These are phyloP conservation scores for Suhomyces kilbournensis DNA, from an alignment of 805 yeast genomes.

Conservation along the genomic window DNA sequence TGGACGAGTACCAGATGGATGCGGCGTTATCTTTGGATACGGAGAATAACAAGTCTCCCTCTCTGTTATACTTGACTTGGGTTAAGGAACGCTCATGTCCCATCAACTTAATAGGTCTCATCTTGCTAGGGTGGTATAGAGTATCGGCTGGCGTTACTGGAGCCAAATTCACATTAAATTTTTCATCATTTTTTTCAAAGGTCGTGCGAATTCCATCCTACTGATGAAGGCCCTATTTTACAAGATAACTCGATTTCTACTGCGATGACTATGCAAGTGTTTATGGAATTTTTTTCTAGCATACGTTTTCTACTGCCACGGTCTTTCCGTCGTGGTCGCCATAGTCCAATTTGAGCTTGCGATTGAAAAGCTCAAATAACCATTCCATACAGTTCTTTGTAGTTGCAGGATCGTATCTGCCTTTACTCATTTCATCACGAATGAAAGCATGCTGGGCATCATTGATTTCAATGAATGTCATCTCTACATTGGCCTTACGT, in stretches of 20 bases:
- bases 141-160: constrained; percentile 1
- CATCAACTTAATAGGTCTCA: constrained; percentile 62
- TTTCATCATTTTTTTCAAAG: constrained; percentile 13
- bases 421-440: constrained; percentile 74
- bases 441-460: constrained; percentile 85
- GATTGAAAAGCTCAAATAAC: constrained; percentile 66
- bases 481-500: constrained; percentile 56
- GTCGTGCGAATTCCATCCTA: constrained; percentile 2
- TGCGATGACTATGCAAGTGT: neutral
- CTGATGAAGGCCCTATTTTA: neutral
- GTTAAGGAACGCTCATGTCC: constrained; percentile 98
- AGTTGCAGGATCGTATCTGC: constrained; percentile 77
- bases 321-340: constrained; percentile 59
- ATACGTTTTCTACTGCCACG: constrained; percentile 57
- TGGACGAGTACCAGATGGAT: constrained; percentile 89
- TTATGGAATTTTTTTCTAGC: constrained; percentile 32
- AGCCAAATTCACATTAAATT: constrained; percentile 4
- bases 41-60: constrained; percentile 91
- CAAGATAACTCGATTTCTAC: neutral
- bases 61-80: constrained; percentile 91
- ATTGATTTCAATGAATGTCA: constrained; percentile 70
- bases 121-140: constrained; percentile 10
- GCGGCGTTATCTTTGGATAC: constrained; percentile 90
- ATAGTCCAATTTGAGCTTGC: constrained; percentile 62
- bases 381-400: constrained; percentile 66